phyloP scores from a whole-genome alignment of 2,329 filamentous ascomycete species.

The Fusarium hostae region DNA sequence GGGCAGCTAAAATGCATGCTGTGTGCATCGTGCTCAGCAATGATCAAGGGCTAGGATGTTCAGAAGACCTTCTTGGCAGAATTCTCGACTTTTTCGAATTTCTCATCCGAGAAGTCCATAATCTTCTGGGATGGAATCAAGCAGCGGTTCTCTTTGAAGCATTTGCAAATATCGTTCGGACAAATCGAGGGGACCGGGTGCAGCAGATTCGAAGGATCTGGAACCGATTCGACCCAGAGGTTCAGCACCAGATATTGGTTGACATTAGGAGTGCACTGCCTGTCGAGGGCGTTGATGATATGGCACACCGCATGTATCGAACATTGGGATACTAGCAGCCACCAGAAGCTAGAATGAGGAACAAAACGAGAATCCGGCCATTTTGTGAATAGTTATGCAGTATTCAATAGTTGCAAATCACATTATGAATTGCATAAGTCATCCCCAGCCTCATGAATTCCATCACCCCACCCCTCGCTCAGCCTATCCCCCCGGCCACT shows the following conservation, averaged over 20 bases:
- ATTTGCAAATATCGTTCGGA: constrained; percentile 39
- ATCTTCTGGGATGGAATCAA: constrained; percentile 18
- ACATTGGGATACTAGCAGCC: constrained; percentile 22
- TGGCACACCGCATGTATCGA: constrained; percentile 38
- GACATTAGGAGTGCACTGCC: constrained; percentile 29
- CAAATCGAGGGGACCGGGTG: constrained; percentile 2
- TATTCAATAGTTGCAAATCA: constrained; percentile 17
- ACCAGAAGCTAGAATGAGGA: background rate
- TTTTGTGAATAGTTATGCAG: constrained; percentile 12
- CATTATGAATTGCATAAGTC: constrained; percentile 33
- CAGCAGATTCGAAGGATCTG: constrained; percentile 36
- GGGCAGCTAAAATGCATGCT: constrained; percentile 32
- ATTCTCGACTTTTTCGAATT: constrained; percentile 41
- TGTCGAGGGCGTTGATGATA: constrained; percentile 18
- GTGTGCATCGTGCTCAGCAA: constrained; percentile 46
- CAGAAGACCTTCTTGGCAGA: constrained; percentile 36
- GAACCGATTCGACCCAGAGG: constrained; percentile 34
- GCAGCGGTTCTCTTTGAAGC: constrained; percentile 37
- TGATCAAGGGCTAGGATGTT: constrained; percentile 44
- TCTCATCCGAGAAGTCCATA: constrained; percentile 37
- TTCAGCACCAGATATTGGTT: constrained; percentile 32
- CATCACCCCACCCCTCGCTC: constrained; percentile 26
- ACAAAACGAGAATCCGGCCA: constrained; percentile 1
- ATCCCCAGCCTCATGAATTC: constrained; percentile 42
- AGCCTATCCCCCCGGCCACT: constrained; percentile 33